Base-by-base conservation (phyloP, 2,329 filamentous ascomycete species). In the Fusarium tupiense region DNA sequence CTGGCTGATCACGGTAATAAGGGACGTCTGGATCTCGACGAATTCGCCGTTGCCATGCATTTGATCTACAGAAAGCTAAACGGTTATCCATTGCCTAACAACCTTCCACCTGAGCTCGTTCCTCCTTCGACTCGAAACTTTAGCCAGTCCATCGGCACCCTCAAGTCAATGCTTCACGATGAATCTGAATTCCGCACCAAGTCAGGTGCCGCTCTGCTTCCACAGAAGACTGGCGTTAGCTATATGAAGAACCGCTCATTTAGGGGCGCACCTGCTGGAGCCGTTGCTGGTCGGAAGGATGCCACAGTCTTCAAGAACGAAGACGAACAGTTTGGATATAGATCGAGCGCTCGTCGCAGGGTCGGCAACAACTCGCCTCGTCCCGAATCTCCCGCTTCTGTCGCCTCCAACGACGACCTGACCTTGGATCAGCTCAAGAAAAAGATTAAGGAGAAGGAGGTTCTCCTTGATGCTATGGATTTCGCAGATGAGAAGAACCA, bases 1-100 rank as follows among this genome's bases (percentile, higher is more conserved):
- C 86, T 99, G 67, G 93, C 96, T 7, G 96, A 99, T 81, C 93
- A 95, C 38, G 93, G 95, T 73, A 98, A 99, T 83, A 96, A 96
- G 82, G 96, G 96, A 24, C 93, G 95, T 64, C 88, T 99, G 37
- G 95, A 99, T 78, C 90, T 98, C 79, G 96, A 99, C 81, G 96
- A 99, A 80, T 99, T 99, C 80, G 95, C 96, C 14, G 96, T 99
- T 60, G 95, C 95, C 16, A 99, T 99, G 96, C 96, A 99, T 88
- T 86, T 99, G 84, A 99, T 99, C 78, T 99, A 99, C 85, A 90
- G 96, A 78, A 98, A 97, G 81, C 88, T 99, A 61, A 98, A 99
- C 79, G 96, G 96, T 41, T 98, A 98, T 80, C 95, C 96, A 4
- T 88, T 98, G 38, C 96, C 96, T 22, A 93, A 91, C 78, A 92